A percentile compares a stretch with the other conserved stretches of the same genome.
These are phyloP conservation scores for Paragyromitra xinjiangensis DNA, from an alignment of 495 filamentous ascomycete species.

Conservation along the genomic window DNA sequence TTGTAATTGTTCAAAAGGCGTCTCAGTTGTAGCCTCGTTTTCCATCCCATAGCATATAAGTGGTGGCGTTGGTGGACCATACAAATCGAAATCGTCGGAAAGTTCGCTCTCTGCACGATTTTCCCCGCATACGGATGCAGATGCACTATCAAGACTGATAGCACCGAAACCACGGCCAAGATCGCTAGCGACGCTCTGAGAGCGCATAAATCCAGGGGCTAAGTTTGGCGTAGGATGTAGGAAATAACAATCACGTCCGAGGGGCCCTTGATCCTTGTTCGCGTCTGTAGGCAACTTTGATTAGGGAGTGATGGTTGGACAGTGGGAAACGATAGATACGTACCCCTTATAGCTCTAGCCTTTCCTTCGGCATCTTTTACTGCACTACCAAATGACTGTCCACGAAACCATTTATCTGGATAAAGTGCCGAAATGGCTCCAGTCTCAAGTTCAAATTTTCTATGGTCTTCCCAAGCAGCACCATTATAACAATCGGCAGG, in stretches of 20 bases:
- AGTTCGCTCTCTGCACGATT: slow-evolving; percentile 14
- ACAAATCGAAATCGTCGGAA: slow-evolving; percentile 29
- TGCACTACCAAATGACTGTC: slow-evolving; percentile 28
- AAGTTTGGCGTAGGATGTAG: background rate
- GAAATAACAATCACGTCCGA: slow-evolving; percentile 35
- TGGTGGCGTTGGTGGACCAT: background rate
- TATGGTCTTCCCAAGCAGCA: slow-evolving; percentile 28
- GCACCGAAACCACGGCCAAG: slow-evolving; percentile 4
- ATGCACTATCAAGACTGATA: slow-evolving; percentile 23
- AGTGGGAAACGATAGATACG: background rate
- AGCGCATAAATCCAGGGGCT: background rate
- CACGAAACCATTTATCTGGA: slow-evolving; percentile 44
- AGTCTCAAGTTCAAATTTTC: slow-evolving; percentile 29
- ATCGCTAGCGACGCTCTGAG: slow-evolving; percentile 14
- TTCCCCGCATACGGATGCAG: background rate
- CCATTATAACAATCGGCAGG: slow-evolving; percentile 35
- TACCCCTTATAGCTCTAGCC: background rate
- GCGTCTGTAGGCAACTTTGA: background rate
- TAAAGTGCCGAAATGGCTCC: slow-evolving; percentile 29
- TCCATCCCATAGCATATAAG: background rate
- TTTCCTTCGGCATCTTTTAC: slow-evolving; percentile 9
- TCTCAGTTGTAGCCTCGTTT: too few species aligned
- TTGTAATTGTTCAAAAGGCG: background rate
- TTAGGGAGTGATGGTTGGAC: background rate
- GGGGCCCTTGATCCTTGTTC: background rate